A percentile compares a stretch with the other conserved stretches of the same genome.
Evolutionary conservation across 2,329 filamentous ascomycete genomes (phyloP).

Genomic region (Beauveria sp.): DNA sequence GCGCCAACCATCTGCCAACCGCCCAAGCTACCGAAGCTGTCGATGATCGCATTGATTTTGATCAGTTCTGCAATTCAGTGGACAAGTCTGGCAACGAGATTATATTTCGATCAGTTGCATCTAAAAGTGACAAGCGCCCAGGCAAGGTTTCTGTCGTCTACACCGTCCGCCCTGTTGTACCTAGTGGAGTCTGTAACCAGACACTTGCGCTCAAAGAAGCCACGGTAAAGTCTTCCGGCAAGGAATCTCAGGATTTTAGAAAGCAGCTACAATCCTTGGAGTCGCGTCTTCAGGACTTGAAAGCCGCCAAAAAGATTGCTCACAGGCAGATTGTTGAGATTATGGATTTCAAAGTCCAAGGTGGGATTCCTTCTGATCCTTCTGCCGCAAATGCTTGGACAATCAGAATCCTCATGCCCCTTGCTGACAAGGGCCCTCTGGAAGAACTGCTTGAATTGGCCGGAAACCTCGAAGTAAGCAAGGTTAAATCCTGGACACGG

Average conservation of each 20-base stretch:
- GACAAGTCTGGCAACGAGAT: constrained; percentile 57
- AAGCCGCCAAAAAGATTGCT: constrained; percentile 62
- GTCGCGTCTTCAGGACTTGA: constrained; percentile 66
- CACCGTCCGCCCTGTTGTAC: constrained; percentile 62
- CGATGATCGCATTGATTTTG: constrained; percentile 48
- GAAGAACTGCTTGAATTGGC: constrained; percentile 75
- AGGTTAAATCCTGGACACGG: constrained; percentile 82
- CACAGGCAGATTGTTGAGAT: constrained; percentile 74
- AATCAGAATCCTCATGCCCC: constrained; percentile 66
- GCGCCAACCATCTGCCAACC: constrained; percentile 19
- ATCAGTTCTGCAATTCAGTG: constrained; percentile 56
- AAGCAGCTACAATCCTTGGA: constrained; percentile 72
- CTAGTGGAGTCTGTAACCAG: constrained; percentile 46
- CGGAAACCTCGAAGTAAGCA: constrained; percentile 64
- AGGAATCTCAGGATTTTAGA: constrained; percentile 59
- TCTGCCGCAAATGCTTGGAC: constrained; percentile 49
- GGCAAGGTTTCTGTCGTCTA: constrained; percentile 62
- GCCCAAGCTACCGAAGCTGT: constrained; percentile 22
- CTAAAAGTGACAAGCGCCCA: constrained; percentile 57
- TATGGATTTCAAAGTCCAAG: constrained; percentile 73
- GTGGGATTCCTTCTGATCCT: constrained; percentile 35
- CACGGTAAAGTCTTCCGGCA: constrained; percentile 47
- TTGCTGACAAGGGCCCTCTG: constrained; percentile 75
- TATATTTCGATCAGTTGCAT: constrained; percentile 63
- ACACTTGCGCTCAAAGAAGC: constrained; percentile 70